phyloP scores from a whole-genome alignment of 495 filamentous ascomycete genomes.

The Hypoxylon crocopeplum region DNA sequence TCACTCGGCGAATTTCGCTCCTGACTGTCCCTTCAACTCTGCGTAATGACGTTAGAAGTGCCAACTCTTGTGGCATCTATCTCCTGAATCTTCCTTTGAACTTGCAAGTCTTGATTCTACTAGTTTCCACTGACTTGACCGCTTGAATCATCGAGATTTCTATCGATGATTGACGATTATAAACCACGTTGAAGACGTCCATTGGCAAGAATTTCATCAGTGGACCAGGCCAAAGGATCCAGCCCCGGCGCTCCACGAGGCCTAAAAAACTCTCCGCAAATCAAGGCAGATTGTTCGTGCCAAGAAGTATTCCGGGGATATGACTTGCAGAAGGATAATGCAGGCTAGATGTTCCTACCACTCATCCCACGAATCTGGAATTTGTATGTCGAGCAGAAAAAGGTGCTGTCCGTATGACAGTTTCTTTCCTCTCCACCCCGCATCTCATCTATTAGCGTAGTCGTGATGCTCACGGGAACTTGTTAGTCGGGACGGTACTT shows the following conservation, averaged over 20 bases:
- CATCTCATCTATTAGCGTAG: constrained; percentile 7
- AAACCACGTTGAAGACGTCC: constrained; percentile 26
- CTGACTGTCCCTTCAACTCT: too few relatives aligned
- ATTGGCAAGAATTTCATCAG: constrained; percentile 15
- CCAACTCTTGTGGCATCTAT: too few relatives aligned
- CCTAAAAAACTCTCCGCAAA: constrained; percentile 11
- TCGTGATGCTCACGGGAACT: constrained; percentile 7
- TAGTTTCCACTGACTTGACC: not conserved
- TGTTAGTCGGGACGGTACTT: constrained; percentile 3
- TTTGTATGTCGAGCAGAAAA: constrained; percentile 5
- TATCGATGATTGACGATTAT: not conserved
- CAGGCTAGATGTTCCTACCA: constrained; percentile 5
- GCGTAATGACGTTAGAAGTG: too few relatives aligned
- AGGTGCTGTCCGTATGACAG: not conserved
- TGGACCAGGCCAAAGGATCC: constrained; percentile 14
- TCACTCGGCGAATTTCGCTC: too few relatives aligned
- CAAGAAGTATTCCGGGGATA: constrained; percentile 7
- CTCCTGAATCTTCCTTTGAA: too few relatives aligned
- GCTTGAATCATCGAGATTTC: constrained; percentile 1
- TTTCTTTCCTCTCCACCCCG: constrained; percentile 11
- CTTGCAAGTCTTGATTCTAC: too few relatives aligned
- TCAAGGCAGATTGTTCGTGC: constrained; percentile 14
- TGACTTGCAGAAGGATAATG: constrained; percentile 25
- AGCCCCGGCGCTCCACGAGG: constrained; percentile 15
- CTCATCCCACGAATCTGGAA: constrained; percentile 4